phyloP scores from a whole-genome alignment of 2,329 filamentous ascomycete species.

The Cordyceps farinosa region DNA sequence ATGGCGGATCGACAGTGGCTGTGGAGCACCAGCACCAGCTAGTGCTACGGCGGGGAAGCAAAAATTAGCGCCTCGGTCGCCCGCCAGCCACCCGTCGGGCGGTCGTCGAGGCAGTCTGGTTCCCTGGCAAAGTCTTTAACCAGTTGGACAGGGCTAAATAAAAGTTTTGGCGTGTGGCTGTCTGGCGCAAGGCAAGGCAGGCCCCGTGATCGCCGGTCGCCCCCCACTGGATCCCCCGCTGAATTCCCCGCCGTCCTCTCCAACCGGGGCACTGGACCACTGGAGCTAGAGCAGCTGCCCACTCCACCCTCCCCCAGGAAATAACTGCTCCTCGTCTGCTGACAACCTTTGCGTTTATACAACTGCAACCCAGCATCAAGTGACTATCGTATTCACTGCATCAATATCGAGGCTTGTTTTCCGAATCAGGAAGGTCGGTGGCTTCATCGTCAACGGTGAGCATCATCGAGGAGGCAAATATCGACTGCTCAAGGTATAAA shows the following conservation, averaged over 20 bases:
- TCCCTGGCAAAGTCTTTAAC: too few species aligned
- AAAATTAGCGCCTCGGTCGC: too few species aligned
- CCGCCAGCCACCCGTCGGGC: too few species aligned
- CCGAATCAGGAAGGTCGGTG: background rate
- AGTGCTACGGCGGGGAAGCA: background rate
- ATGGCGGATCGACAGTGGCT: background rate
- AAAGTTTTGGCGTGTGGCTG: too few species aligned
- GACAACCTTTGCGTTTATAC: conserved; percentile 7
- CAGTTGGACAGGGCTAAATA: too few species aligned
- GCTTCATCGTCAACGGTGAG: background rate
- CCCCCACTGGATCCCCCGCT: conserved; percentile 1
- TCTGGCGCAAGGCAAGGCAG: background rate
- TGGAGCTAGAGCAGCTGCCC: background rate
- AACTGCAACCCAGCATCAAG: conserved; percentile 18
- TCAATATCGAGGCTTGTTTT: background rate
- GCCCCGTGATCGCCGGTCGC: conserved; percentile 2
- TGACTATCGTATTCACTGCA: conserved; percentile 1
- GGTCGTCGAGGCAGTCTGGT: background rate
- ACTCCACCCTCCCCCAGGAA: background rate
- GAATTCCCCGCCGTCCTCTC: background rate
- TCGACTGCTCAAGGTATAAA: background rate
- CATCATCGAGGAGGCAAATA: background rate
- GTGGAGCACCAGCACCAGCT: background rate
- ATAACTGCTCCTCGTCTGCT: conserved; percentile 5
- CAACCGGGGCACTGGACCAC: background rate